Percentiles rank a stretch among this genome's conserved stretches.
These are phyloP conservation scores for Blumeria hordei DNA, from an alignment of 2,329 filamentous ascomycete genomes.

Conservation along the genomic window DNA sequence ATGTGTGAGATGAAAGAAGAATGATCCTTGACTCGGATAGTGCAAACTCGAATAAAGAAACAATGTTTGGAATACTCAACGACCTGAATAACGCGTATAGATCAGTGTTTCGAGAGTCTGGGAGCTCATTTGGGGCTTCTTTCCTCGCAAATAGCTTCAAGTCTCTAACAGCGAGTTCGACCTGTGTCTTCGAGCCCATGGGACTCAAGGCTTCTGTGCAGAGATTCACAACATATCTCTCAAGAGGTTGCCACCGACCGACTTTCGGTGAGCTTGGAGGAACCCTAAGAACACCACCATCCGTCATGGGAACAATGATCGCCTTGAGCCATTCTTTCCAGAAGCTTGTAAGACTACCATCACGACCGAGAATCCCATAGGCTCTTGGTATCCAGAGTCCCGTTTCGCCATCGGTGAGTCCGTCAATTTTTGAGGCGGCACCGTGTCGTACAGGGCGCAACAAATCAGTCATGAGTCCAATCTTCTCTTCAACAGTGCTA, in stretches of 20 bases:
- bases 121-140: conserved; percentile 79
- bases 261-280: conserved; percentile 74
- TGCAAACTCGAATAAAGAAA: conserved; percentile 80
- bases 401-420: conserved; percentile 80
- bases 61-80: conserved; percentile 74
- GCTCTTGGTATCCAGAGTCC: conserved; percentile 88
- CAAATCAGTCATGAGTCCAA: conserved; percentile 87
- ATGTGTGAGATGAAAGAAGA: conserved; percentile 79
- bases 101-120: conserved; percentile 74
- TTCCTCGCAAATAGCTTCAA: conserved; percentile 78
- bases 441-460: conserved; percentile 78
- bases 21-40: conserved; percentile 89
- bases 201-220: conserved; percentile 89
- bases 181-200: conserved; percentile 80
- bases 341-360: conserved; percentile 62
- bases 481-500: conserved; percentile 89
- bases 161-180: conserved; percentile 76
- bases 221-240: conserved; percentile 89
- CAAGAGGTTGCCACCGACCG: conserved; percentile 85
- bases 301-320: conserved; percentile 84
- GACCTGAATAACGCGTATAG: conserved; percentile 81
- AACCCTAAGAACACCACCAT: conserved; percentile 59
- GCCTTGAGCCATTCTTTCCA: conserved; percentile 98
- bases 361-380: conserved; percentile 76
- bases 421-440: conserved; percentile 90